Conservation (phyloP, 1,284 basidiomycete genomes). For the Leccinum solheimii region DNA sequence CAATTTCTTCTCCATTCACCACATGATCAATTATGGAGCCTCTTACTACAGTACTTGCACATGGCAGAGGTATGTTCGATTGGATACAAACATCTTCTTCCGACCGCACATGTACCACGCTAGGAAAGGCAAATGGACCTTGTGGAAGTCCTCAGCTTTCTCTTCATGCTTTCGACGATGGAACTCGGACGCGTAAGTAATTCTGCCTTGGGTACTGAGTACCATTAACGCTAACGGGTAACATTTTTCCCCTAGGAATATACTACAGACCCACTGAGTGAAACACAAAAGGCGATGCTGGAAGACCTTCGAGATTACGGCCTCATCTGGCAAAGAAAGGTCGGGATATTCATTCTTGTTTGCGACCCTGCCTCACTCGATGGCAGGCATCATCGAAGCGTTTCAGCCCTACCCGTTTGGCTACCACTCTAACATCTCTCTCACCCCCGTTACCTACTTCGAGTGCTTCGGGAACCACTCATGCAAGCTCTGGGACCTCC, state of each 20-base stretch:
- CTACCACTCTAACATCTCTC: constrained; percentile 89
- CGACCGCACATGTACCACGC: not conserved
- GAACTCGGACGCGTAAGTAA: constrained; percentile 77
- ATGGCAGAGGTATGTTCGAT: constrained; percentile 66
- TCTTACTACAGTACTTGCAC: constrained; percentile 87
- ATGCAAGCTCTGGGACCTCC: constrained; percentile 18
- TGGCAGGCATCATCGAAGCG: constrained; percentile 65
- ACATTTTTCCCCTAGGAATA: constrained; percentile 65
- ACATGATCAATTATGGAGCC: constrained; percentile 97
- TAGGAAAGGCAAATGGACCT: constrained; percentile 88
- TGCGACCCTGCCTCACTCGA: constrained; percentile 9
- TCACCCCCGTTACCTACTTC: constrained; percentile 69
- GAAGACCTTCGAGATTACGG: constrained; percentile 95
- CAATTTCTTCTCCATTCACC: constrained; percentile 96
- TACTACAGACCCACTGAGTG: constrained; percentile 78
- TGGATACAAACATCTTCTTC: constrained; percentile 2
- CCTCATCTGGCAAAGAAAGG: constrained; percentile 82
- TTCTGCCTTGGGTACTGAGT: constrained; percentile 6
- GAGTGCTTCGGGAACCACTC: constrained; percentile 45
- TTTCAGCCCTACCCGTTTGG: constrained; percentile 95
- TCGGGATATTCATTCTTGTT: constrained; percentile 31
- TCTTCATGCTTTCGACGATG: constrained; percentile 96
- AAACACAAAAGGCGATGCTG: constrained; percentile 84
- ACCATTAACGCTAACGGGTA: constrained; percentile 3
- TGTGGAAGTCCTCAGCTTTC: constrained; percentile 90